A percentile compares a stretch with the other conserved stretches of the same genome.
Evolutionary conservation across 805 yeast species (phyloP).

Genomic region (Wickerhamomyces hampshirensis): DNA sequence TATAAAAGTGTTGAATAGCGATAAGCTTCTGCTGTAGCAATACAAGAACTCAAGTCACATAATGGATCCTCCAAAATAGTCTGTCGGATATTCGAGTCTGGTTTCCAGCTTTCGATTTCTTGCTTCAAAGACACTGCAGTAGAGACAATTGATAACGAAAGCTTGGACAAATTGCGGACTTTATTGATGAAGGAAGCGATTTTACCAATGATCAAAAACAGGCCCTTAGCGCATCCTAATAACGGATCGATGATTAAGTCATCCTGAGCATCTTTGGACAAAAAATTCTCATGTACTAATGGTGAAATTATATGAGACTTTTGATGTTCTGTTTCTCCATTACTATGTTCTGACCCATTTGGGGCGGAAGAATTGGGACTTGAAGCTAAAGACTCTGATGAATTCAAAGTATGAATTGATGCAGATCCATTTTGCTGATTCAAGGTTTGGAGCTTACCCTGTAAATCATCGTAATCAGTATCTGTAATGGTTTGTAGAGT

Average conservation of each 20-base stretch:
- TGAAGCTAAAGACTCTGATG: not conserved
- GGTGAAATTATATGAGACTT: slow-evolving; percentile 6
- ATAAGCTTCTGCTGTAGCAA: slow-evolving; percentile 70
- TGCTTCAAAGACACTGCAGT: slow-evolving; percentile 50
- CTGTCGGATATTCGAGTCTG: slow-evolving; percentile 29
- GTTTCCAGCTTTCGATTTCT: slow-evolving; percentile 54
- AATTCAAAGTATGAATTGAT: not conserved
- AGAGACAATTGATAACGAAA: slow-evolving; percentile 44
- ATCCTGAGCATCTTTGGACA: slow-evolving; percentile 2
- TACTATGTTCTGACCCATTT: not conserved
- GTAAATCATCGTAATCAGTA: slow-evolving; percentile 15
- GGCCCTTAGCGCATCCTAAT: slow-evolving; percentile 60
- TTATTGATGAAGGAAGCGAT: slow-evolving; percentile 53
- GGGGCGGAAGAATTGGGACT: slow-evolving; percentile 2
- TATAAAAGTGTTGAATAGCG: slow-evolving; percentile 54
- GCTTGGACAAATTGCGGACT: slow-evolving; percentile 37
- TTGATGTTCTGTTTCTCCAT: not conserved
- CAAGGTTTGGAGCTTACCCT: slow-evolving; percentile 4
- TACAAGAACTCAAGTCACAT: slow-evolving; percentile 55
- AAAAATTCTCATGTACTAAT: slow-evolving; percentile 5
- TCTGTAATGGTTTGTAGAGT: slow-evolving; percentile 40
- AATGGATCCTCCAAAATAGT: slow-evolving; percentile 38
- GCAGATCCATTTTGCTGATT: too few species aligned
- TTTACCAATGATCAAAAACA: slow-evolving; percentile 60
- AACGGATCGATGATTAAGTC: slow-evolving; percentile 49